phyloP scores from a whole-genome alignment of 2,329 filamentous ascomycete genomes.

The Zasmidium citrigriseum region DNA sequence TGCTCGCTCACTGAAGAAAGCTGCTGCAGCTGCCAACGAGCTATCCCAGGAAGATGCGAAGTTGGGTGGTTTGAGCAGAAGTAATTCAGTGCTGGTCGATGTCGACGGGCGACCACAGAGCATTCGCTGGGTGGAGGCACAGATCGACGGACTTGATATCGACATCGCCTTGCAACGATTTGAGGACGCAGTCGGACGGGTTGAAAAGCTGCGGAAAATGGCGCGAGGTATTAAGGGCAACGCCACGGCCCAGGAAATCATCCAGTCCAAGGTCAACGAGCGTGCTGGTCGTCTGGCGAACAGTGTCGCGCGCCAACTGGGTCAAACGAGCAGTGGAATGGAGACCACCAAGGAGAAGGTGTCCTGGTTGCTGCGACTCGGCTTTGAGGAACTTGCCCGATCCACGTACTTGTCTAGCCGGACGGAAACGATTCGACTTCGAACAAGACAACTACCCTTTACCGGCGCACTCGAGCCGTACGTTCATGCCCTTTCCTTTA shows the following conservation, averaged over 20 bases:
- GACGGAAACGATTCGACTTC: constrained; percentile 74
- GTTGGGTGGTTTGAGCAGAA: constrained; percentile 27
- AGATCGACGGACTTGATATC: constrained; percentile 95
- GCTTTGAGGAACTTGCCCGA: constrained; percentile 85
- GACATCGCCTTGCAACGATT: constrained; percentile 89
- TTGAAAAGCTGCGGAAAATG: constrained; percentile 81
- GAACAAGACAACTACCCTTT: constrained; percentile 89
- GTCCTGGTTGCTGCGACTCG: constrained; percentile 79
- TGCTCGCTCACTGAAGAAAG: constrained; percentile 61
- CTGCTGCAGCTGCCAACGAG: constrained; percentile 43
- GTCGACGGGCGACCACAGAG: constrained; percentile 97
- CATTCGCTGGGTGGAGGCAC: constrained; percentile 89
- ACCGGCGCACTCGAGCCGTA: constrained; percentile 90
- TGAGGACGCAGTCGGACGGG: constrained; percentile 76
- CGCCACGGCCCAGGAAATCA: constrained; percentile 83
- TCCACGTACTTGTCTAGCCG: constrained; percentile 83
- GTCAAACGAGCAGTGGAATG: constrained; percentile 74
- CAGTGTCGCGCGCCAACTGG: constrained; percentile 75
- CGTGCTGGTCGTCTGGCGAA: constrained; percentile 75
- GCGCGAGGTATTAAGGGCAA: constrained; percentile 83
- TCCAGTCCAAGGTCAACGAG: constrained; percentile 88
- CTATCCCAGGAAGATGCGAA: constrained; percentile 36
- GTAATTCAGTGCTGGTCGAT: constrained; percentile 73
- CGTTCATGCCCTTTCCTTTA: constrained; percentile 92
- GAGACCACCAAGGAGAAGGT: constrained; percentile 79